Conservation (phyloP, 768 basidiomycete genomes). For the Mycena rosella region DNA sequence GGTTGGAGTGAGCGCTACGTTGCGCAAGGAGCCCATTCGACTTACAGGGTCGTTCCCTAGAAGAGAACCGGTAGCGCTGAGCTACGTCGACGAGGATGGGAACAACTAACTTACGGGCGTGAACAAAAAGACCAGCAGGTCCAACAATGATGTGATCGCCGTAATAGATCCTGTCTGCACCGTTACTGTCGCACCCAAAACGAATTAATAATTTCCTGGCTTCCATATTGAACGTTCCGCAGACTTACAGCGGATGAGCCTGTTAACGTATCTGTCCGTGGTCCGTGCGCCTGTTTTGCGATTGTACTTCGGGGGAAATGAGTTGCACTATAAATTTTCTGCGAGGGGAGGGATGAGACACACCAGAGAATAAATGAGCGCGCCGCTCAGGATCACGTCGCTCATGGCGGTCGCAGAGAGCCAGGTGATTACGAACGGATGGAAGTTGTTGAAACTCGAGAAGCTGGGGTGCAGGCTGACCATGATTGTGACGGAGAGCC, state of each 20-base stretch:
- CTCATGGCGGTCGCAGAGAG: constrained; percentile 23
- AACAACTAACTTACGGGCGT: constrained; percentile 16
- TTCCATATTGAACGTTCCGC: background rate
- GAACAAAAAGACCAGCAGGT: constrained; percentile 21
- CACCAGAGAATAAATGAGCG: constrained; percentile 33
- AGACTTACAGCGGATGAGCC: constrained; percentile 30
- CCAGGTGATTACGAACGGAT: constrained; percentile 27
- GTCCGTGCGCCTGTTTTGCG: constrained; percentile 17
- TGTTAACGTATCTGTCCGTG: constrained; percentile 29
- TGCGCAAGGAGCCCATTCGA: background rate
- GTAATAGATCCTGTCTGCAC: constrained; percentile 31
- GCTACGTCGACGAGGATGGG: too few species aligned
- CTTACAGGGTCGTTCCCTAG: constrained; percentile 8
- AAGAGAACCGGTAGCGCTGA: too few species aligned
- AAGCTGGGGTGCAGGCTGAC: constrained; percentile 19
- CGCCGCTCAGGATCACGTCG: constrained; percentile 31
- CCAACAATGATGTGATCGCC: constrained; percentile 17
- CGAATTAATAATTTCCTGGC: background rate
- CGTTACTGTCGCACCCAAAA: constrained; percentile 15
- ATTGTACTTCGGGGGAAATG: constrained; percentile 3
- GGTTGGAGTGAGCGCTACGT: too few species aligned
- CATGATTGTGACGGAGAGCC: constrained; percentile 18
- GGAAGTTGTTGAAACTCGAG: constrained; percentile 9
- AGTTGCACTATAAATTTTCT: background rate
- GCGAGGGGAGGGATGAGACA: background rate